A percentile compares a stretch with the other conserved stretches of the same genome.
Evolutionary conservation across 2,329 filamentous ascomycete genomes (phyloP).

Genomic region (Epichloe glyceriae): DNA sequence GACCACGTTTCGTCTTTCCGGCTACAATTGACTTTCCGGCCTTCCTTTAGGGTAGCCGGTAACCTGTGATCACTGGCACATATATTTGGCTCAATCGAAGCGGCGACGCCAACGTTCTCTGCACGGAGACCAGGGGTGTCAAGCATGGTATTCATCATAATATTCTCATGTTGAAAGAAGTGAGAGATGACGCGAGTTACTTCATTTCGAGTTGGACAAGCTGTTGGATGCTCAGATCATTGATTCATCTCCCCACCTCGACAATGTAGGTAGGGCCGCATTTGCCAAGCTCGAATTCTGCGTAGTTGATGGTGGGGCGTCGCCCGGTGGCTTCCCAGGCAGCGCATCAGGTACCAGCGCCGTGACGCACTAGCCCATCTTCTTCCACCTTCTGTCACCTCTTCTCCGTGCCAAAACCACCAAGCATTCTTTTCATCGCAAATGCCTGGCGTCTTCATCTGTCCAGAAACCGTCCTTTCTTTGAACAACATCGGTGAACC

Average conservation of each 20-base stretch:
- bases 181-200: too few species aligned
- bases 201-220: too few species aligned
- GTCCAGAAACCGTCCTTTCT: background rate
- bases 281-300: background rate
- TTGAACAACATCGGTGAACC: background rate
- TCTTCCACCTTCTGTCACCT: background rate
- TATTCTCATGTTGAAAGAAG: too few species aligned
- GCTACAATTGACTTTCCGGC: background rate
- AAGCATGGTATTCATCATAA: background rate
- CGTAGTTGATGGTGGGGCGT: background rate
- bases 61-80: background rate
- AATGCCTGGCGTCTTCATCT: background rate
- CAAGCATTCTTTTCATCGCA: background rate
- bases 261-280: background rate
- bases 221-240: too few species aligned
- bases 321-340: background rate
- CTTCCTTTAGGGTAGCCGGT: background rate
- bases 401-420: background rate
- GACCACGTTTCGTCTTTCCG: background rate
- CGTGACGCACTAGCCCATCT: slow-evolving; percentile 3
- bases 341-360: background rate
- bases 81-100: background rate
- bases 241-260: background rate
- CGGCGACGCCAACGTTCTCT: background rate
- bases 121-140: background rate